Base-by-base conservation (phyloP, 805 yeast genomes). In the Geotrichum ghanense region DNA sequence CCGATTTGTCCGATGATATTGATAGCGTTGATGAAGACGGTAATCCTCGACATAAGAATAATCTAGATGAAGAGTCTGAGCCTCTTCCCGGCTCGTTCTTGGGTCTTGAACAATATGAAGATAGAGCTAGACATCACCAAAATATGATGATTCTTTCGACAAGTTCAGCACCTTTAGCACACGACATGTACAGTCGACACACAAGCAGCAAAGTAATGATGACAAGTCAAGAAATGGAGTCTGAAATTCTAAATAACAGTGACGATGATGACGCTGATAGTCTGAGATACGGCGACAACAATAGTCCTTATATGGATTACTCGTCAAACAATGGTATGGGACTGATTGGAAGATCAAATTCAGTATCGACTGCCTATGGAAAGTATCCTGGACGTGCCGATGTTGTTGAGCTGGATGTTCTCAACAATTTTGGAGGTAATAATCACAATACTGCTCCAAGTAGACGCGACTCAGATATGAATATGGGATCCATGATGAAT, bases 11-110 rank as follows among this genome's bases (percentile, higher is more conserved):
- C 24, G 35, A 42, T 20, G 44, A 19, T 10, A 9, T 42, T 5
- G 35, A 42, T 27, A 25, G 35, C 35, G 24, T 23, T 17, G 35
- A 42, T n/a, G 23, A 31, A 25, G 19, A 24, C 37, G 37, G 37
- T 12, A 16, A 31, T 12, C 37, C 12, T 31, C 12, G 37, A 12
- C 37, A 31, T 12, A 31, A 31, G 37, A 31, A 31, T 12, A 31
- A n/a, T 16, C 5, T 31, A 19, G 37, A 31, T 12, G 37, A 31
- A 19, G 37, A 31, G 37, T 31, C 37, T 6, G 37, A 31, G 17
- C 37, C 37, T 19, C 12, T 31, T 16, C 37, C 37, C 5, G 37
- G 37, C 10, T 31, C 37, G 37, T 31, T 31, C 14, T 31, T 31
- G 37, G 37, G 37, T 5, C 37, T 31, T 7, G 37, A 31, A 12